phyloP scores from a whole-genome alignment of 257 asterid genomes.

The Jaltomata sinuosa region DNA sequence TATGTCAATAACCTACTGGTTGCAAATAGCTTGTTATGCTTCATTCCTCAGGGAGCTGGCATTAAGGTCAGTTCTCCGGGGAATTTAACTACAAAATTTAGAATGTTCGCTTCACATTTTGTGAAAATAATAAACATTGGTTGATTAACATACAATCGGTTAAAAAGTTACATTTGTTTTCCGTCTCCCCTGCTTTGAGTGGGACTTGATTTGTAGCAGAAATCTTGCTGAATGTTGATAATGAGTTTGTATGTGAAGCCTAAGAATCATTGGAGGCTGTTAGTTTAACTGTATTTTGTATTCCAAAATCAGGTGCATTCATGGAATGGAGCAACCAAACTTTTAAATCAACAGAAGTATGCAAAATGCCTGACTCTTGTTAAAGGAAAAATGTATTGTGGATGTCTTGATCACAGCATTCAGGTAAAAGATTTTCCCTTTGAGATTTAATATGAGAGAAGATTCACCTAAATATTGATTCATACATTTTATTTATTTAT shows the following conservation, averaged over 20 bases:
- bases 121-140: background rate
- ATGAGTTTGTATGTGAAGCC: background rate
- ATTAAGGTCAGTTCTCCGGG: constrained; percentile 37
- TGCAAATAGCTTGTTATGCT: constrained; percentile 57
- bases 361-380: constrained; percentile 53
- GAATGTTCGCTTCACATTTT: background rate
- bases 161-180: background rate
- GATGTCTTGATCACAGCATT: constrained; percentile 73
- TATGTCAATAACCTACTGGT: constrained; percentile 49
- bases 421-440: constrained; percentile 39
- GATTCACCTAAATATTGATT: background rate
- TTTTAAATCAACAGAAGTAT: constrained; percentile 51
- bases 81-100: background rate
- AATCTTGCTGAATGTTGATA: background rate
- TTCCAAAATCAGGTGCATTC: constrained; percentile 42
- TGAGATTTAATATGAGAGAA: background rate
- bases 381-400: constrained; percentile 68
- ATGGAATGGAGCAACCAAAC: constrained; percentile 58
- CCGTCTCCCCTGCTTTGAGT: background rate
- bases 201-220: background rate
- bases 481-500: background rate
- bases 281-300: background rate
- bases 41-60: constrained; percentile 77
- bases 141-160: background rate
- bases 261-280: background rate